Evolutionary conservation across 306 rosid genomes (phyloP).

Genomic region (Rubus idaeus): DNA sequence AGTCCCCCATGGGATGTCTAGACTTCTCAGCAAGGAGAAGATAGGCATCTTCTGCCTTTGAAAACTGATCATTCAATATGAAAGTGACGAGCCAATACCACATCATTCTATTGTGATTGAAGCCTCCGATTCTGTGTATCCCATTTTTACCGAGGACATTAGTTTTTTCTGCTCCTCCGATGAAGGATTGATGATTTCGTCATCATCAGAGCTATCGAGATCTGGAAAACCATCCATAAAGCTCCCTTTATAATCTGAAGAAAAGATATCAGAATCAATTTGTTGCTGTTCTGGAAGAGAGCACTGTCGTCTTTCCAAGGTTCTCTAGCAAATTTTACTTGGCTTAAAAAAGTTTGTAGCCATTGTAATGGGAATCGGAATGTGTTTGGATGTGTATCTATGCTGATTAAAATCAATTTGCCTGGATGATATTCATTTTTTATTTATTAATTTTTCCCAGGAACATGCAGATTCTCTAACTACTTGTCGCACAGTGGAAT

Average conservation of each 20-base stretch:
- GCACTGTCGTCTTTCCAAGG: background rate
- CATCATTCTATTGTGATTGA: conserved; percentile 71
- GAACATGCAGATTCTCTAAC: background rate
- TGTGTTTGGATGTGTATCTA: background rate
- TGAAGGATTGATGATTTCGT: conserved; percentile 46
- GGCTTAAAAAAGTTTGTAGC: no score
- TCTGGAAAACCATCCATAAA: conserved; percentile 58
- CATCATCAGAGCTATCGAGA: conserved; percentile 51
- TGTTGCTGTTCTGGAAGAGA: conserved; percentile 48
- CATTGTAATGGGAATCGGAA: no score
- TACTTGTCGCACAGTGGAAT: no score
- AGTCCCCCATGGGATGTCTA: no score
- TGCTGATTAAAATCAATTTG: background rate
- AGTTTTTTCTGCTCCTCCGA: conserved; percentile 37
- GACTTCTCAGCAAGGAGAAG: no score
- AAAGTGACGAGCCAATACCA: conserved; percentile 35
- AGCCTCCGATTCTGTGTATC: conserved; percentile 59
- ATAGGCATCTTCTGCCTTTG: no score
- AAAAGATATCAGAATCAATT: conserved; percentile 47
- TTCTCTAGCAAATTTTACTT: no score
- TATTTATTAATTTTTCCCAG: no score
- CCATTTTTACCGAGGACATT: conserved; percentile 57
- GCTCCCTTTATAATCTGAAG: conserved; percentile 53
- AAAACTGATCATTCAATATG: no score
- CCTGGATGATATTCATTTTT: background rate